These are phyloP conservation scores for Lablab purpureus DNA, from an alignment of 306 rosid genomes.

Conservation along the genomic window DNA sequence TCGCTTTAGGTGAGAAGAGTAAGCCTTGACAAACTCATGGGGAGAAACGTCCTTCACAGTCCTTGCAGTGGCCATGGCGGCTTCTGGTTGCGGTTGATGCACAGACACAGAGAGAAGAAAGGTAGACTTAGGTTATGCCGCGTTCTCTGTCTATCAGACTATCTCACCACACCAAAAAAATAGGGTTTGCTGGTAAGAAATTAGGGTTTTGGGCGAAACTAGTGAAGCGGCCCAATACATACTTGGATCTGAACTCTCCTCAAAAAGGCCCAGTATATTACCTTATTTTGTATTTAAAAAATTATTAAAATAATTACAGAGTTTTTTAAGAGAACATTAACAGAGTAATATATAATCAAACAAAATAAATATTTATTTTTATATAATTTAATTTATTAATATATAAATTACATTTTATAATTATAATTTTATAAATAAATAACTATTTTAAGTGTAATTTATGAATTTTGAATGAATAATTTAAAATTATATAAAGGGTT, in stretches of 20 bases:
- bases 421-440: too few species aligned
- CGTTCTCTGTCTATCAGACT: neutral
- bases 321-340: too few species aligned
- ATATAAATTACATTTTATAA: too few species aligned
- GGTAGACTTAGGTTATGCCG: neutral
- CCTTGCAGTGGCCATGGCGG: constrained; percentile 50
- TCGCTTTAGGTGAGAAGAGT: constrained; percentile 54
- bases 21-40: constrained; percentile 56
- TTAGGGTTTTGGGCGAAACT: constrained; percentile 22
- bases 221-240: neutral
- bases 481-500: too few species aligned
- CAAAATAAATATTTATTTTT: too few species aligned
- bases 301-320: too few species aligned
- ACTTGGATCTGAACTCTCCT: neutral
- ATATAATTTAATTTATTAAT: too few species aligned
- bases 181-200: neutral
- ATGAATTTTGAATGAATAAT: too few species aligned
- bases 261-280: neutral
- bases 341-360: too few species aligned
- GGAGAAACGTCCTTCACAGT: constrained; percentile 56
- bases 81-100: constrained; percentile 5
- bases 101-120: neutral
- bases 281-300: neutral
- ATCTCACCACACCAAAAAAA: neutral
- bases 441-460: too few species aligned